A percentile compares a stretch with the other conserved stretches of the same genome.
phyloP scores from a whole-genome alignment of 306 rosid genomes.

The Cyclanthera cordifolia region DNA sequence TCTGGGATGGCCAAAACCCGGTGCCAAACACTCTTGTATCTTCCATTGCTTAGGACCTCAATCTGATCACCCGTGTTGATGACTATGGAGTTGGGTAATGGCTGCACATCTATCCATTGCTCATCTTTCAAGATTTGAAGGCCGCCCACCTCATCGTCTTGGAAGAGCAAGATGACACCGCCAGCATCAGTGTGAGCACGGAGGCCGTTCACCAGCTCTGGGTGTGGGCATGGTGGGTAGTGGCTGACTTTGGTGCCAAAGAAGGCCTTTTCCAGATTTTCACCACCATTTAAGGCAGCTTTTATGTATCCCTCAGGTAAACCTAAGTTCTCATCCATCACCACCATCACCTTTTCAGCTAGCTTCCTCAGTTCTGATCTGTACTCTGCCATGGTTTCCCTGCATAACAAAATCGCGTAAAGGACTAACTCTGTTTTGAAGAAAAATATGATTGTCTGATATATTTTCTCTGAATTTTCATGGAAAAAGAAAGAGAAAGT shows the following conservation, averaged over 20 bases:
- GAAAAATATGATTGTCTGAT: neutral
- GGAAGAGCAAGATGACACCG: constrained; percentile 81
- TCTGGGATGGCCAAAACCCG: constrained; percentile 45
- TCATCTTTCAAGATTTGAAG: constrained; percentile 92
- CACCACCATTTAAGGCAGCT: constrained; percentile 63
- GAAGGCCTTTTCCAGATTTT: constrained; percentile 40
- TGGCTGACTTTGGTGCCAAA: constrained; percentile 98
- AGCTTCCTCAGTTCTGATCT: constrained; percentile 54
- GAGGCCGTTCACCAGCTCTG: constrained; percentile 72
- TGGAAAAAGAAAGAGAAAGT: neutral
- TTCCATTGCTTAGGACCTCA: constrained; percentile 88
- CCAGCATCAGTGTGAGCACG: constrained; percentile 98
- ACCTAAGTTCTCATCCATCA: constrained; percentile 87
- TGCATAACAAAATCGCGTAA: constrained; percentile 16
- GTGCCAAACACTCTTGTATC: constrained; percentile 92
- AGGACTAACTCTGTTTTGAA: neutral
- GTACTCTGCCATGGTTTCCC: constrained; percentile 77
- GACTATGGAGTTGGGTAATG: constrained; percentile 66
- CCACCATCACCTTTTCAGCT: constrained; percentile 60
- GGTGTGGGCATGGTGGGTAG: constrained; percentile 86
- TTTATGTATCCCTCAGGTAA: constrained; percentile 55
- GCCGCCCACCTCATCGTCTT: constrained; percentile 82
- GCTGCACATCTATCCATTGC: constrained; percentile 82
- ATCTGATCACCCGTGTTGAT: constrained; percentile 97
- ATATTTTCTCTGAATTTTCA: neutral